Conservation (phyloP, 2,329 filamentous ascomycete species). For the Nigrospora sphaerica region DNA sequence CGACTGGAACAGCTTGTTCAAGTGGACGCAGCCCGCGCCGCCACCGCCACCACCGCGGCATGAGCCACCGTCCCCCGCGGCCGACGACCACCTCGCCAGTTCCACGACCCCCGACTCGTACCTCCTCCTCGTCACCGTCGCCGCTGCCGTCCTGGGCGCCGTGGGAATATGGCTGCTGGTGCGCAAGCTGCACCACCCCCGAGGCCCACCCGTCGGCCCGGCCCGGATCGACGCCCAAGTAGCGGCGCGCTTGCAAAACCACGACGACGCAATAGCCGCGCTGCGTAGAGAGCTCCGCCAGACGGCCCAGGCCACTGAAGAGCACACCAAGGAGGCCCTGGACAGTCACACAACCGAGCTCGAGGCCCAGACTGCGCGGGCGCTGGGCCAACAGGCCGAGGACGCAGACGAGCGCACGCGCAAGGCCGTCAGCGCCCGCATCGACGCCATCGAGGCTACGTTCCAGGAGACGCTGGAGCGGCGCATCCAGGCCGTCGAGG, state of each 20-base stretch:
- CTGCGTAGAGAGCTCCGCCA: not conserved
- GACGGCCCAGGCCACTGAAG: not conserved
- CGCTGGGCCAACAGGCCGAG: conserved; percentile 4
- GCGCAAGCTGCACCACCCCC: too few relatives aligned
- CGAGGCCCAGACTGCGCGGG: not conserved
- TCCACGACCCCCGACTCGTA: not conserved
- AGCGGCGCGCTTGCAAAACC: not conserved
- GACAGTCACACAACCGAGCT: not conserved
- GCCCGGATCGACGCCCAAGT: too few relatives aligned
- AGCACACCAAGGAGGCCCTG: not conserved
- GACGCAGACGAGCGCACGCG: conserved; percentile 5
- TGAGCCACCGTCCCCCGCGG: not conserved
- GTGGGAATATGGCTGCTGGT: too few relatives aligned
- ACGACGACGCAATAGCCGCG: not conserved
- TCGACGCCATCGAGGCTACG: conserved; percentile 9
- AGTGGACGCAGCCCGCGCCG: not conserved
- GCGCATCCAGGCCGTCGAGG: conserved; percentile 9
- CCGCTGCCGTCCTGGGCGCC: not conserved
- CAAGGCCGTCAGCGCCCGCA: conserved; percentile 8
- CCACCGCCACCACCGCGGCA: not conserved
- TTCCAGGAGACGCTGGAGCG: conserved; percentile 8
- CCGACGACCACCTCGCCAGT: not conserved
- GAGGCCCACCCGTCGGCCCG: too few relatives aligned
- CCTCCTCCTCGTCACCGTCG: not conserved
- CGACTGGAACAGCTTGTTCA: conserved; percentile 1